Evolutionary conservation across 176 grass and related monocot genomes (phyloP).

Genomic region (Oryza australiensis): DNA sequence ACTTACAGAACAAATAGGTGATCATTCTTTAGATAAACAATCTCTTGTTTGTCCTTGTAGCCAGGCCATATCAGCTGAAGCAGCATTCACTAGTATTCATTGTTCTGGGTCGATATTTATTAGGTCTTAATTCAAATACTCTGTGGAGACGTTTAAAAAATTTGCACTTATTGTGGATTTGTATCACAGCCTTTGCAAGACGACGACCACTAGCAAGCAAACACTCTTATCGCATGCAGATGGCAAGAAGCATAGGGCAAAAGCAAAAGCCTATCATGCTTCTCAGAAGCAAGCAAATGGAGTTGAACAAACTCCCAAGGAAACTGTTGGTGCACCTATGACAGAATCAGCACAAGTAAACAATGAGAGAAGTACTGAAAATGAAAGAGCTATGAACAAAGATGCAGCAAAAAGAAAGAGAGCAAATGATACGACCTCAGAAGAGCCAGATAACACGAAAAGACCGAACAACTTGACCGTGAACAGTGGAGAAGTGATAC

Average conservation of each 20-base stretch:
- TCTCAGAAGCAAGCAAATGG: conserved; percentile 59
- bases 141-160: neutral
- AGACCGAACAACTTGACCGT: conserved; percentile 1
- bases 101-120: conserved; percentile 1
- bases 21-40: neutral
- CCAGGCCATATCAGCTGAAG: neutral
- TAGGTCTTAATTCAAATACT: neutral
- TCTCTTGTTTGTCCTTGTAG: neutral
- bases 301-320: conserved; percentile 43
- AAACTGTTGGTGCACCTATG: conserved; percentile 31
- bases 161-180: conserved; percentile 29
- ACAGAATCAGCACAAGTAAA: conserved; percentile 42
- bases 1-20: neutral
- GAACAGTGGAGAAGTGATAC: conserved; percentile 44
- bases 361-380: conserved; percentile 26
- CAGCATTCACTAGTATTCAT: neutral
- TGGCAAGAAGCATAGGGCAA: conserved; percentile 97
- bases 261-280: conserved; percentile 87
- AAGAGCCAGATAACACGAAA: conserved; percentile 40
- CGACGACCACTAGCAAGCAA: conserved; percentile 85
- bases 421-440: conserved; percentile 32
- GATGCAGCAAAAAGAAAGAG: conserved; percentile 76
- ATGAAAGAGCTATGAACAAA: conserved; percentile 12
- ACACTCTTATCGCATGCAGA: conserved; percentile 82
- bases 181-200: conserved; percentile 79